Conservation (phyloP, 768 basidiomycete genomes). For the Antrodiella citrinella region DNA sequence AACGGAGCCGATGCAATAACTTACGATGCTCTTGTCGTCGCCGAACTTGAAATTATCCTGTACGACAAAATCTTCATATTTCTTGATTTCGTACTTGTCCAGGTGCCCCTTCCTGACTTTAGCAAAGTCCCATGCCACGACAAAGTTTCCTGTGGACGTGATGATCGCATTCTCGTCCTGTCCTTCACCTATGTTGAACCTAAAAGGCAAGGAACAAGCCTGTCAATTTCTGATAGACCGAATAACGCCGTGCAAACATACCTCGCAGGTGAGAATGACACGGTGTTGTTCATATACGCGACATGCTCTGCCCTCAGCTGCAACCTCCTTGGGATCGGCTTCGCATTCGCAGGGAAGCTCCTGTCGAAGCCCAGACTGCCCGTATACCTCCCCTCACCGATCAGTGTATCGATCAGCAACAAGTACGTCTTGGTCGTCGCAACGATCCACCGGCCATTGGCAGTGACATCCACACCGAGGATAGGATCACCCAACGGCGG, state of each 20-base stretch:
- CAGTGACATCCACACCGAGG: slow-evolving; percentile 88
- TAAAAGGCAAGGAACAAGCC: too few species aligned
- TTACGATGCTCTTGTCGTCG: slow-evolving; percentile 91
- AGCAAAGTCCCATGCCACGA: slow-evolving; percentile 95
- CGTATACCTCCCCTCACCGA: slow-evolving; percentile 81
- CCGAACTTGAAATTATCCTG: slow-evolving; percentile 98
- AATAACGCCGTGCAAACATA: slow-evolving; percentile 25
- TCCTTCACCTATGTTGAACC: slow-evolving; percentile 88
- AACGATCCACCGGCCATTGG: slow-evolving; percentile 89
- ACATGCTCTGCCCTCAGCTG: slow-evolving; percentile 88
- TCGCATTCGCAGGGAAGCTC: slow-evolving; percentile 89
- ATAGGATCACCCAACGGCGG: slow-evolving; percentile 95
- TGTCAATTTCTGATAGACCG: slow-evolving; percentile 2
- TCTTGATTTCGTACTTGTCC: slow-evolving; percentile 94
- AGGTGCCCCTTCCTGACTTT: slow-evolving; percentile 90
- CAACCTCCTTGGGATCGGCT: slow-evolving; percentile 83
- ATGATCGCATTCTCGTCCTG: slow-evolving; percentile 92
- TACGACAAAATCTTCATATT: slow-evolving; percentile 86
- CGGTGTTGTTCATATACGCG: slow-evolving; percentile 83
- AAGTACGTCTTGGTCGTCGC: slow-evolving; percentile 94
- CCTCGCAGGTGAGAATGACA: slow-evolving; percentile 93
- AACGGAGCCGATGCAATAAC: slow-evolving; percentile 28
- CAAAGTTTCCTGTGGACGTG: slow-evolving; percentile 86
- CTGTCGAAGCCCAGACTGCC: slow-evolving; percentile 87
- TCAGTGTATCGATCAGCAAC: slow-evolving; percentile 89